Conservation (phyloP, 441 rosid genomes). For the Adansonia rubrostipa region DNA sequence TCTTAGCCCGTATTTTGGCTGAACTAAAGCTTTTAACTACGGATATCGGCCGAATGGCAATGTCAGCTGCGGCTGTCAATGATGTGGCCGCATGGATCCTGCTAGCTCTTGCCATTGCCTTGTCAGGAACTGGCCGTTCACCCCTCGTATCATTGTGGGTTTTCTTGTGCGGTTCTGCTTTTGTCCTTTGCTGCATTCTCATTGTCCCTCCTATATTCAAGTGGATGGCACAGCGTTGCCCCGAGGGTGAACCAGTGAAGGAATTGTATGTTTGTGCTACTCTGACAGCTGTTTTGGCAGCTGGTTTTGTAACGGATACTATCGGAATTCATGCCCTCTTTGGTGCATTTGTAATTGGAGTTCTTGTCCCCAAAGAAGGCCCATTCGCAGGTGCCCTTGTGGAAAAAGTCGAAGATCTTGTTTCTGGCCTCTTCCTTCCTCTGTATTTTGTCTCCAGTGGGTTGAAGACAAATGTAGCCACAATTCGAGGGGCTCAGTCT, state of each 20-base stretch:
- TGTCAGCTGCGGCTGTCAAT: constrained; percentile 66
- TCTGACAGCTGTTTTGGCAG: constrained; percentile 49
- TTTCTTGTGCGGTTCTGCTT: constrained; percentile 48
- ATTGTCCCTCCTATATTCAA: constrained; percentile 44
- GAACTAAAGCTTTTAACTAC: constrained; percentile 63
- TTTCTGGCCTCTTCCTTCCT: constrained; percentile 59
- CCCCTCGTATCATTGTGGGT: constrained; percentile 62
- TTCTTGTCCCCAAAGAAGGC: constrained; percentile 60
- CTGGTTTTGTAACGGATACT: constrained; percentile 53
- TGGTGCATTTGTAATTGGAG: constrained; percentile 64
- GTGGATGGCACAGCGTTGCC: constrained; percentile 57
- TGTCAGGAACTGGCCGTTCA: constrained; percentile 47
- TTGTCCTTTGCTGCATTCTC: constrained; percentile 36
- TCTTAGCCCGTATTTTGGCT: constrained; percentile 61
- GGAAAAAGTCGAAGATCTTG: constrained; percentile 66
- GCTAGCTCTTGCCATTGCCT: constrained; percentile 60
- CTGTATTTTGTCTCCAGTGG: constrained; percentile 66
- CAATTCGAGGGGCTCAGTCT: constrained; percentile 50
- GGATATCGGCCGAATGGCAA: constrained; percentile 53
- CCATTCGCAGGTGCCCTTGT: constrained; percentile 47
- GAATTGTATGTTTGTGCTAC: constrained; percentile 56
- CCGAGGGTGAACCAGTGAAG: constrained; percentile 54
- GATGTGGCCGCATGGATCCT: constrained; percentile 69
- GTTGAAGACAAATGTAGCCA: constrained; percentile 51
- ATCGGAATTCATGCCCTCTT: constrained; percentile 61